phyloP scores from a whole-genome alignment of 495 filamentous ascomycete species.

The Staphylotrichum tortipilum region DNA sequence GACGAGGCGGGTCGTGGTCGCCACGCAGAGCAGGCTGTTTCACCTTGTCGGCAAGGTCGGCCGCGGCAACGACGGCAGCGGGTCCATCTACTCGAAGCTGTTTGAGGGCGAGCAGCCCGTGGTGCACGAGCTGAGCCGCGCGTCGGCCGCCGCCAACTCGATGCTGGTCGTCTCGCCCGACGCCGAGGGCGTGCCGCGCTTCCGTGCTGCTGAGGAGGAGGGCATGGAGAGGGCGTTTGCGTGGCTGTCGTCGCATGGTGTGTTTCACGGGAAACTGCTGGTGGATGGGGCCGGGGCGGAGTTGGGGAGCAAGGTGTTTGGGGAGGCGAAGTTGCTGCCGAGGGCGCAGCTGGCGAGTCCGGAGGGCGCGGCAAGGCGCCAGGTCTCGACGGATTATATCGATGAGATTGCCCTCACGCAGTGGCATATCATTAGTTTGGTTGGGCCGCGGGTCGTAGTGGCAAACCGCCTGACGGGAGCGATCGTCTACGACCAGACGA shows the following conservation, averaged over 20 bases:
- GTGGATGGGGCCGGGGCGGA: slow-evolving; percentile 36
- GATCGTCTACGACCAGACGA: slow-evolving; percentile 74
- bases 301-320: slow-evolving; percentile 57
- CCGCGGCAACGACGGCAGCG: slow-evolving; percentile 68
- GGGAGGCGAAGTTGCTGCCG: slow-evolving; percentile 65
- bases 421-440: slow-evolving; percentile 83
- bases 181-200: slow-evolving; percentile 37
- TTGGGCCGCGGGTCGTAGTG: slow-evolving; percentile 72
- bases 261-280: slow-evolving; percentile 75
- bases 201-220: slow-evolving; percentile 28
- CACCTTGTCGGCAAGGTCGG: slow-evolving; percentile 73
- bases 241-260: slow-evolving; percentile 80
- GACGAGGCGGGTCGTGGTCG: slow-evolving; percentile 63
- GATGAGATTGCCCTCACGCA: slow-evolving; percentile 79
- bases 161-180: slow-evolving; percentile 70
- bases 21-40: slow-evolving; percentile 63
- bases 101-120: slow-evolving; percentile 79
- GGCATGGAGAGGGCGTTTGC: slow-evolving; percentile 66
- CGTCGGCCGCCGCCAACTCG: slow-evolving; percentile 51
- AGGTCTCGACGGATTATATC: slow-evolving; percentile 58
- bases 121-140: slow-evolving; percentile 55
- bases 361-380: slow-evolving; percentile 56
- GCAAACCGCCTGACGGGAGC: slow-evolving; percentile 78
- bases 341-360: slow-evolving; percentile 60
- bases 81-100: slow-evolving; percentile 72